These are phyloP conservation scores for Thelephora aurantiotincta DNA, from an alignment of 768 basidiomycete genomes.

Conservation along the genomic window DNA sequence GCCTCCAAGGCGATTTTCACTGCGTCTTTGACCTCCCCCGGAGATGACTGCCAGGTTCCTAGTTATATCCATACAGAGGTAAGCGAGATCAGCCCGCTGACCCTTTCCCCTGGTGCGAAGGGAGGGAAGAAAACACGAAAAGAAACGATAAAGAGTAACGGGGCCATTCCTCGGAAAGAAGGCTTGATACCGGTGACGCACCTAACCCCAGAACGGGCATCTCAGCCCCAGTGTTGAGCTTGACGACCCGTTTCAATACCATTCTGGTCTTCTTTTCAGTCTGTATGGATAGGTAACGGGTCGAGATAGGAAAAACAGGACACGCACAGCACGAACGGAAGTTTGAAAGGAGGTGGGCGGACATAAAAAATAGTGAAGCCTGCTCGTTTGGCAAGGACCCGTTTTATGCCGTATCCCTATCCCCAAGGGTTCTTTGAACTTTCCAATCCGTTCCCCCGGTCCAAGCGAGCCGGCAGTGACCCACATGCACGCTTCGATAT, in stretches of 20 bases:
- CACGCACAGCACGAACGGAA: too few relatives aligned
- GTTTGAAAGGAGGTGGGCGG: too few relatives aligned
- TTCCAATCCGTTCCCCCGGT: too few relatives aligned
- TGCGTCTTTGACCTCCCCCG: conserved; percentile 59
- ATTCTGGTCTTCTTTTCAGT: background rate
- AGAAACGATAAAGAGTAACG: background rate
- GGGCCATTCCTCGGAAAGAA: background rate
- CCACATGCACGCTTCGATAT: too few relatives aligned
- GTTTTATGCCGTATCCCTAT: too few relatives aligned
- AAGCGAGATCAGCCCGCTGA: too few relatives aligned
- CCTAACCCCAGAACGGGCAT: conserved; percentile 70
- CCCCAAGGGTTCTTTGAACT: too few relatives aligned
- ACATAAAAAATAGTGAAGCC: too few relatives aligned
- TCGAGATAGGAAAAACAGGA: too few relatives aligned
- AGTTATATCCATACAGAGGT: background rate
- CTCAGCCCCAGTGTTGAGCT: conserved; percentile 61
- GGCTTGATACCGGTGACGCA: conserved; percentile 9
- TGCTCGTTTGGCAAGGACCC: too few relatives aligned
- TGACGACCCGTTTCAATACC: conserved; percentile 12
- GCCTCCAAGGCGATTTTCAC: conserved; percentile 59
- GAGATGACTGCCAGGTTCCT: conserved; percentile 72
- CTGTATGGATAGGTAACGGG: background rate
- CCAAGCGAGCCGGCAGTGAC: too few relatives aligned
- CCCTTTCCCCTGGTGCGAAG: too few relatives aligned
- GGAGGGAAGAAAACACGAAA: conserved; percentile 1